A percentile compares a stretch with the other conserved stretches of the same genome.
Evolutionary conservation across 2,329 filamentous ascomycete species (phyloP).

Genomic region (Chrysosporium queenslandicum): DNA sequence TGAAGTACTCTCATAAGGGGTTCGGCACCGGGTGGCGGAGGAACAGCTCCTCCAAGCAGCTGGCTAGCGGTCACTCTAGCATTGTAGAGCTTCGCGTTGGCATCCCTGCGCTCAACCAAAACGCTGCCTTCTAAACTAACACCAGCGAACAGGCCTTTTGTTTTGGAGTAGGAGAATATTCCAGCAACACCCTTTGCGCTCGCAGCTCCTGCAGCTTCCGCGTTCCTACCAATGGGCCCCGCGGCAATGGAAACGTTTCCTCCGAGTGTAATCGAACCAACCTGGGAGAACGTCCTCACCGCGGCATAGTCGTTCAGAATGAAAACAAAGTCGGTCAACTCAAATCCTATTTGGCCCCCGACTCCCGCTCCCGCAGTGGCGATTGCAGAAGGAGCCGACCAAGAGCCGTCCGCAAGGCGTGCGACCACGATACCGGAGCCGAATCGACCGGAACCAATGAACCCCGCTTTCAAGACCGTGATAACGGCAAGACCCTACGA

Average conservation of each 20-base stretch:
- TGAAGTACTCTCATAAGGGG: constrained; percentile 78
- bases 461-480: constrained; percentile 43
- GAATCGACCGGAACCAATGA: constrained; percentile 42
- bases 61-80: constrained; percentile 69
- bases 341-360: constrained; percentile 44
- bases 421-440: constrained; percentile 43
- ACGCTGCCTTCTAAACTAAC: constrained; percentile 89
- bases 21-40: constrained; percentile 69
- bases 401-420: constrained; percentile 39
- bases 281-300: constrained; percentile 88
- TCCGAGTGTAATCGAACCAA: constrained; percentile 80
- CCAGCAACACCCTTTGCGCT: constrained; percentile 81
- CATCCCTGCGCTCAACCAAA: constrained; percentile 88
- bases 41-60: constrained; percentile 67
- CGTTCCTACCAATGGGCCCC: constrained; percentile 86
- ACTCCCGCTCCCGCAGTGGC: constrained; percentile 42
- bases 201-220: constrained; percentile 88
- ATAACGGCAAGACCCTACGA: constrained; percentile 40
- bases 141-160: constrained; percentile 91
- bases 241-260: constrained; percentile 95
- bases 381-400: constrained; percentile 43
- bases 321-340: constrained; percentile 69
- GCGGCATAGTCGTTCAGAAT: constrained; percentile 87
- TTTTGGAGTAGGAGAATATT: constrained; percentile 96
- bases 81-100: constrained; percentile 93